Evolutionary conservation across 257 asterid genomes (phyloP).

Genomic region (Hygrophila difformis): DNA sequence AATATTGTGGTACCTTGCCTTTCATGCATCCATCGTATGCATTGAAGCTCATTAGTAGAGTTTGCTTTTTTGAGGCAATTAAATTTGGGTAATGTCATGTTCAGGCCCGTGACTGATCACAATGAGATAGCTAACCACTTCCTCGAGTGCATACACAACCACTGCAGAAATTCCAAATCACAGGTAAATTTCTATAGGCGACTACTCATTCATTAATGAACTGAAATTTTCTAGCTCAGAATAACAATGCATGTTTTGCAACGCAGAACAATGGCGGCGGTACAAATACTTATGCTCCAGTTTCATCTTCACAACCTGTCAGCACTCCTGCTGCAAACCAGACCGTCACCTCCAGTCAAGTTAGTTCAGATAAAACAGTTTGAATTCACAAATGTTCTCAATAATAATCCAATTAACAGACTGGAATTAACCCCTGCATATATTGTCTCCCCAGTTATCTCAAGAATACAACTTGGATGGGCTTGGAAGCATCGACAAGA

Average conservation of each 20-base stretch:
- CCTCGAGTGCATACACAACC: constrained; percentile 58
- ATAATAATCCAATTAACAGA: neutral
- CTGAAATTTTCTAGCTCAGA: neutral
- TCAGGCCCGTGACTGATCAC: constrained; percentile 66
- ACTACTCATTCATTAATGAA: constrained; percentile 7
- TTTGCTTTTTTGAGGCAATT: too few relatives aligned
- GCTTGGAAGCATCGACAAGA: constrained; percentile 53
- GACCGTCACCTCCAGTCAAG: constrained; percentile 41
- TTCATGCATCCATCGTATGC: neutral
- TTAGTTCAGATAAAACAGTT: constrained; percentile 18
- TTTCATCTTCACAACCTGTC: constrained; percentile 22
- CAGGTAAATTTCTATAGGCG: constrained; percentile 41
- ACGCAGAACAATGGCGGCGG: constrained; percentile 31
- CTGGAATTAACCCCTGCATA: constrained; percentile 10
- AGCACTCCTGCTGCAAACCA: constrained; percentile 24
- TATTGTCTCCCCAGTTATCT: constrained; percentile 31
- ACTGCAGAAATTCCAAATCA: constrained; percentile 30
- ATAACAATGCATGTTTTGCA: constrained; percentile 9
- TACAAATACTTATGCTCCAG: too few relatives aligned
- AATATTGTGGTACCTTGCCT: neutral
- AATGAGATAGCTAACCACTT: constrained; percentile 78
- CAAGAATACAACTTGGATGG: constrained; percentile 61
- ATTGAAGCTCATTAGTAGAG: neutral
- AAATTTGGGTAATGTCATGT: constrained; percentile 6
- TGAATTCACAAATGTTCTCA: neutral